Evolutionary conservation across 805 yeast species (phyloP).

Genomic region (Saccharomycopsis amapae): DNA sequence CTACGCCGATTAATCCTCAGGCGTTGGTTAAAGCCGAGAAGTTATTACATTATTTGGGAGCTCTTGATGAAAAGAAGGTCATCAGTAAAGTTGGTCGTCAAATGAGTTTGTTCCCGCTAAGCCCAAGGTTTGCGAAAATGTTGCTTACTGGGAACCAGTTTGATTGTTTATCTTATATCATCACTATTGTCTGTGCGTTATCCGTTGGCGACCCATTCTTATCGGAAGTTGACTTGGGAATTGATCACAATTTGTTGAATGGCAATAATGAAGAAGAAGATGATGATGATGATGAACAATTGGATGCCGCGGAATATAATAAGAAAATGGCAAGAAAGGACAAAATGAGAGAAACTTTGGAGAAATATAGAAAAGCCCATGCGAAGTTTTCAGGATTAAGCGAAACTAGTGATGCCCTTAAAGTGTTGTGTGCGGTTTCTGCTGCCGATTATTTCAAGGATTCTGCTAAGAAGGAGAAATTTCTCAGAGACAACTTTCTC

Average conservation of each 20-base stretch:
- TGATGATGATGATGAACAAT: constrained; percentile 26
- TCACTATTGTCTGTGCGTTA: constrained; percentile 84
- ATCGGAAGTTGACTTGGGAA: constrained; percentile 66
- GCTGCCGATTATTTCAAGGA: constrained; percentile 72
- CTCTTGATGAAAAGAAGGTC: constrained; percentile 45
- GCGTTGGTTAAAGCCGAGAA: constrained; percentile 60
- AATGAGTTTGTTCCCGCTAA: constrained; percentile 87
- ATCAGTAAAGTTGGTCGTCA: constrained; percentile 75
- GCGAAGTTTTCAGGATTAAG: constrained; percentile 62
- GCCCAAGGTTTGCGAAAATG: constrained; percentile 91
- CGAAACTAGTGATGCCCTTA: constrained; percentile 65
- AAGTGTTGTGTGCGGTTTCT: constrained; percentile 73
- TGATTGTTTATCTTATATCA: constrained; percentile 78
- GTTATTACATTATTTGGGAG: constrained; percentile 68
- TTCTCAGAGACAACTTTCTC: constrained; percentile 50
- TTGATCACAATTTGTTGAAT: constrained; percentile 27
- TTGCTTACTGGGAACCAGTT: constrained; percentile 81
- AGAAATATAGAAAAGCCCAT: constrained; percentile 52
- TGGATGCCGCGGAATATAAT: constrained; percentile 32
- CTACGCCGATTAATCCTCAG: constrained; percentile 75
- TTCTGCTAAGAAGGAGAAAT: constrained; percentile 40
- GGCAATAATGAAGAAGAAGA: constrained; percentile 23
- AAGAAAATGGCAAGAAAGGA: constrained; percentile 33
- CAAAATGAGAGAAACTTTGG: constrained; percentile 35
- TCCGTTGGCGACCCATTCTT: constrained; percentile 92